Percentiles rank a stretch among this genome's conserved stretches.
These are phyloP conservation scores for Plasmopara viticola DNA, from an alignment of 352 stramenopile genomes.

Conservation along the genomic window DNA sequence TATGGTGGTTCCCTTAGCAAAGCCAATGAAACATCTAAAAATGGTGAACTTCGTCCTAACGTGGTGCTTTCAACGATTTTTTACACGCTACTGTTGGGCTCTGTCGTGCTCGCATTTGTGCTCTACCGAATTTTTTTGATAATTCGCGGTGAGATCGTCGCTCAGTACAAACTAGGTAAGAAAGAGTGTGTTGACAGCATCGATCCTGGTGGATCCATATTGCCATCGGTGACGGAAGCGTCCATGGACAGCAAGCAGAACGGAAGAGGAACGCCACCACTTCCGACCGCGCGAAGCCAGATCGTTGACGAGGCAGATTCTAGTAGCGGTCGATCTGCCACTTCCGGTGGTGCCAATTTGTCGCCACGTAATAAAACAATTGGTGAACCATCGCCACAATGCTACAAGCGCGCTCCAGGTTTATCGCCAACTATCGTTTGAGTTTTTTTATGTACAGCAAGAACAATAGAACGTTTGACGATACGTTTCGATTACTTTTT, in stretches of 20 bases:
- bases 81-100: constrained; percentile 44
- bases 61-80: constrained; percentile 47
- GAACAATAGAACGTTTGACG: too few relatives aligned
- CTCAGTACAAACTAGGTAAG: constrained; percentile 26
- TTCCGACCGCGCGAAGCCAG: constrained; percentile 21
- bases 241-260: constrained; percentile 14
- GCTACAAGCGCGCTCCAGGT: constrained; percentile 54
- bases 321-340: constrained; percentile 8
- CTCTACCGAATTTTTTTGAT: constrained; percentile 51
- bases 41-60: constrained; percentile 11
- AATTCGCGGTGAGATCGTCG: constrained; percentile 34
- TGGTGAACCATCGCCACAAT: constrained; percentile 28
- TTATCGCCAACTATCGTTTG: constrained; percentile 36
- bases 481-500: too few relatives aligned
- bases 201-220: constrained; percentile 7
- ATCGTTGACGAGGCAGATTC: constrained; percentile 19
- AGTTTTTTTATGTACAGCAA: not conserved
- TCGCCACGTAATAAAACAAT: constrained; percentile 27
- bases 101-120: constrained; percentile 36
- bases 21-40: constrained; percentile 12
- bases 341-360: constrained; percentile 4
- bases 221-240: constrained; percentile 23
- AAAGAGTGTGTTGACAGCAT: constrained; percentile 10
- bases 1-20: constrained; percentile 2
- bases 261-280: constrained; percentile 19